Evolutionary conservation across 2,329 filamentous ascomycete genomes (phyloP).

Genomic region (Verticillium nubilum): DNA sequence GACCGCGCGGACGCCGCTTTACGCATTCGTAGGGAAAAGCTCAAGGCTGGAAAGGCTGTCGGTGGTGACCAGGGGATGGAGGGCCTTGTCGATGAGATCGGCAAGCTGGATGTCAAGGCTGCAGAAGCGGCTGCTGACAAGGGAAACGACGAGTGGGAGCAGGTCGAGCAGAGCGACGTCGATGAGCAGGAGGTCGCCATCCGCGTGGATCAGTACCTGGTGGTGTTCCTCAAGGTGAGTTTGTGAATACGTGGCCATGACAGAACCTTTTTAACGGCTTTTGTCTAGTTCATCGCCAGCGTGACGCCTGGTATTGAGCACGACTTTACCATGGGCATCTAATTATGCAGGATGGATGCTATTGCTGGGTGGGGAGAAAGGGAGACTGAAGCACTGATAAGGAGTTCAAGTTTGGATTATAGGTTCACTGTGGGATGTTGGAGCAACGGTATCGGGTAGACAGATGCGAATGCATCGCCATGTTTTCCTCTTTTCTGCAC

Average conservation of each 20-base stretch:
- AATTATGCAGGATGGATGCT: constrained; percentile 20
- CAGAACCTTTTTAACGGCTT: background rate
- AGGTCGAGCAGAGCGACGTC: constrained; percentile 53
- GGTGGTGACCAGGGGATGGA: constrained; percentile 62
- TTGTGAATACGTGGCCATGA: constrained; percentile 2
- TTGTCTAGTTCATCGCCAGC: constrained; percentile 64
- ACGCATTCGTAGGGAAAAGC: constrained; percentile 80
- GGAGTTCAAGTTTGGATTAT: background rate
- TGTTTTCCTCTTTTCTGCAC: background rate
- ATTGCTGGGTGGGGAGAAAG: background rate
- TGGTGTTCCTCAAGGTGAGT: constrained; percentile 78
- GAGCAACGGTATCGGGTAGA: background rate
- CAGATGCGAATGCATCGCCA: background rate
- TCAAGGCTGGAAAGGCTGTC: constrained; percentile 53
- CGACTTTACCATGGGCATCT: constrained; percentile 95
- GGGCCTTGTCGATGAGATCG: constrained; percentile 77
- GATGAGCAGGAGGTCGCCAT: constrained; percentile 74
- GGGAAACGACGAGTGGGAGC: constrained; percentile 58
- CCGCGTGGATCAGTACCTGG: constrained; percentile 81
- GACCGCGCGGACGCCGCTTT: constrained; percentile 92
- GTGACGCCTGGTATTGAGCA: constrained; percentile 97
- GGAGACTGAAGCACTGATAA: background rate
- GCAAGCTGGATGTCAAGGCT: constrained; percentile 53
- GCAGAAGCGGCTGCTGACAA: constrained; percentile 46
- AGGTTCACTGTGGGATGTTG: background rate